These are phyloP conservation scores for Ceratocystis alfenasii DNA, from an alignment of 2,329 filamentous ascomycete species.

Conservation along the genomic window DNA sequence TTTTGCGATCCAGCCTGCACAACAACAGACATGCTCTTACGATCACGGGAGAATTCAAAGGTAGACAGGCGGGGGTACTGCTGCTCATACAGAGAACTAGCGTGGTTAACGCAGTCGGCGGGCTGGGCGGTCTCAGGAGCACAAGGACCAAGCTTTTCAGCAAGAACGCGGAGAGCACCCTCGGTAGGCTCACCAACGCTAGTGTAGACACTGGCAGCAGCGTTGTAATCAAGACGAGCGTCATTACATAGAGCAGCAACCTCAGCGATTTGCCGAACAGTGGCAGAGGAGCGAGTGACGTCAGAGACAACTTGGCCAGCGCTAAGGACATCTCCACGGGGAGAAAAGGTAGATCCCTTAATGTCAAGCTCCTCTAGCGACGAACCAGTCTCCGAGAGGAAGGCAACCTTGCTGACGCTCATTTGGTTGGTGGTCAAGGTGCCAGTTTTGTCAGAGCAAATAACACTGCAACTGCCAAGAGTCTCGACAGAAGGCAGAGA, in stretches of 20 bases:
- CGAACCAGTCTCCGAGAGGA: conserved; percentile 60
- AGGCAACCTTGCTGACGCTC: conserved; percentile 90
- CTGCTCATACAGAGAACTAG: conserved; percentile 75
- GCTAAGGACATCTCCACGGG: conserved; percentile 59
- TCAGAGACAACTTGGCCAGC: conserved; percentile 58
- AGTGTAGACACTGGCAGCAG: conserved; percentile 59
- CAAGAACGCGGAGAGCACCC: conserved; percentile 77
- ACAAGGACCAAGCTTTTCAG: conserved; percentile 86
- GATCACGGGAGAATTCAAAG: conserved; percentile 92
- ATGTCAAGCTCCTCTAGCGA: conserved; percentile 78
- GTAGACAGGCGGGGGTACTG: conserved; percentile 65
- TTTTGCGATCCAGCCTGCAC: conserved; percentile 58
- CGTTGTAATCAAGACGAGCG: conserved; percentile 68
- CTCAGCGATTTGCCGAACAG: conserved; percentile 64
- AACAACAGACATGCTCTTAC: conserved; percentile 98
- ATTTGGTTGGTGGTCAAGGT: conserved; percentile 98
- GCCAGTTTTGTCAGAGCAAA: conserved; percentile 98
- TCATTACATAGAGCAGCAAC: conserved; percentile 78
- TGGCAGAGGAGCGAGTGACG: conserved; percentile 58
- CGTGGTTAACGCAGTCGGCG: conserved; percentile 62
- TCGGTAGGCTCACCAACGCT: conserved; percentile 92
- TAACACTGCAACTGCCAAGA: conserved; percentile 95
- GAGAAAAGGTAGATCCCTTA: conserved; percentile 84
- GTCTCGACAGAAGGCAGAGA: conserved; percentile 96
- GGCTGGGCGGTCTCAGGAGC: conserved; percentile 43